Base-by-base conservation (phyloP, 805 yeast species). In the Zygoascus tannicola region DNA sequence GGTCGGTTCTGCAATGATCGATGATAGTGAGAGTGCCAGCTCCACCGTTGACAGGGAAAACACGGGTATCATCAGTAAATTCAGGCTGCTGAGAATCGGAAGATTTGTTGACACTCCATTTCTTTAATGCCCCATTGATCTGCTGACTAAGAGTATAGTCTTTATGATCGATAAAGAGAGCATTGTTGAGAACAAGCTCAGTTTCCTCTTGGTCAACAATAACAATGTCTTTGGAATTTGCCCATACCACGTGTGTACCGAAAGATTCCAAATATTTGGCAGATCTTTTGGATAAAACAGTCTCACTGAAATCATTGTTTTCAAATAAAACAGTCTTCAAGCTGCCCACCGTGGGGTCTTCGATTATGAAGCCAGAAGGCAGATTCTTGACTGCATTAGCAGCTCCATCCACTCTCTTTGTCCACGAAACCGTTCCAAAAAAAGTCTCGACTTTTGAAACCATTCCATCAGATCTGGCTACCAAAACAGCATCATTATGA, bases 371-470 rank as follows among this genome's bases (percentile, higher is more conserved):
- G 19, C 38, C 40, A n/a, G 38, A 42, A 14, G 10, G 7, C 12
- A 26, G 12, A 12, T 12, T 12, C 7, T 26, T 38, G 23, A 32
- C 15, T 4, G 22, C 40, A 23, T 21, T 15, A 16, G 37, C 14
- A 5, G 16, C 38, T 4, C 21, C 14, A 12, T 32, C 18, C 4
- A 37, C 14, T 4, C 16, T 12, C 32, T 37, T 37, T n/a, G 38
- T 22, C 46, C 46, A 43, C 2, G 22, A 18, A 12, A 30, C 23
- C 5, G 35, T 26, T n/a, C 44, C 44, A 23, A 36, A 22, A 8
- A 35, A 35, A 15, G 40, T 16, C 15, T 41, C 44, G 12, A 41
- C 21, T 18, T 41, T 41, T 15, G 30, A 14, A 22, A 41, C 35
- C 3, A 23, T 14, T 3, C 22, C 36, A 15, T 18, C 41, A 8